Base-by-base conservation (phyloP, 164 flowering plant genomes). In the Vitis labrusca region DNA sequence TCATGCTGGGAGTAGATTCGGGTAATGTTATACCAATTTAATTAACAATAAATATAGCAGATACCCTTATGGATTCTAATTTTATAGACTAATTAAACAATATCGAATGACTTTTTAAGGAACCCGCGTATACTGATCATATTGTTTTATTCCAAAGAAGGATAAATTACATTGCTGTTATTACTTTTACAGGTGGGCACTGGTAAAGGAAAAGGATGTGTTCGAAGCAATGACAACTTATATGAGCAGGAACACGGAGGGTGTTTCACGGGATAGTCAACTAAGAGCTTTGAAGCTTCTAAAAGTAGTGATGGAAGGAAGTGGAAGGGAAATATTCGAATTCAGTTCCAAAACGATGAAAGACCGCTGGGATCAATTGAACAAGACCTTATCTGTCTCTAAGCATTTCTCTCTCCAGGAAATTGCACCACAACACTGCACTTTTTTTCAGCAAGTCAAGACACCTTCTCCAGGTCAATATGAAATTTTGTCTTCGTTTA, bases 1-100 rank as follows among this genome's bases (percentile, higher is more conserved):
- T 47, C 98, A 91, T 72, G 93, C 97, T 6, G 92, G 98, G 56
- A 77, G 77, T 51, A 69, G 97, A 83, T 76, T 93, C 30, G 94
- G 97, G 93, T 92, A 86, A 61, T 9, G n/a, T n/a, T 23, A 23
- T 23, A 4, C 27, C 27, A 23, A 23, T 23, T 23, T 0, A 23
- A 23, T 23, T 23, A 23, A 23, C 27, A 23, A 23, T 23, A 23
- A 23, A 23, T 23, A 23, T 23, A 23, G 27, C 27, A 23, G 27
- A 23, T 23, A 23, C 27, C 27, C 27, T 23, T 1, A 23, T 23
- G 27, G 27, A 23, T 23, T 23, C 27, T 23, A 23, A 23, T 23
- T 23, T 23, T 23, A 23, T 23, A 23, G 27, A 23, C 27, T 23
- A 58, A 51, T 55, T 23, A 8, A 9, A 59, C 5, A 59, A 7